Percentiles rank a stretch among this genome's conserved stretches.
These are phyloP conservation scores for Cryptosporidium meleagridis DNA, from an alignment of 169 alveolate species.

Conservation along the genomic window DNA sequence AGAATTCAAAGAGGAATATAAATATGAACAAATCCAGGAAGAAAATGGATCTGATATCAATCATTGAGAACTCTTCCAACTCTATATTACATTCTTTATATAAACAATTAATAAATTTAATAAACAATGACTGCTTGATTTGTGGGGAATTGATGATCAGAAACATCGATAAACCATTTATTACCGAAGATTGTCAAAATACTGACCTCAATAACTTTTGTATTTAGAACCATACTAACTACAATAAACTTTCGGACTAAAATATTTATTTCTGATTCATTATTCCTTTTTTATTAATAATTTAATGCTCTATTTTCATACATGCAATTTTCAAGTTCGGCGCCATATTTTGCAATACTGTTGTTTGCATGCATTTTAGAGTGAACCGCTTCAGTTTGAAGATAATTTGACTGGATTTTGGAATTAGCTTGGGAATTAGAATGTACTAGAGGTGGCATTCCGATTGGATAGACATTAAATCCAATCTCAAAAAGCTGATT, in stretches of 20 bases:
- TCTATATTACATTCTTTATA: not conserved
- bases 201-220: not conserved
- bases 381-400: not conserved
- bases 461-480: conserved; percentile 80
- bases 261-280: no score
- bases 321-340: not conserved
- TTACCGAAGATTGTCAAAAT: conserved; percentile 8
- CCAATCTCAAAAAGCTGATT: conserved; percentile 77
- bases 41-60: not conserved
- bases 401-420: not conserved
- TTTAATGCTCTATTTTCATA: not conserved
- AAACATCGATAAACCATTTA: conserved; percentile 39
- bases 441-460: conserved; percentile 53
- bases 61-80: not conserved
- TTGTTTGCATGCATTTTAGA: not conserved
- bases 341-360: not conserved
- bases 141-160: conserved; percentile 71
- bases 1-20: not conserved
- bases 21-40: not conserved
- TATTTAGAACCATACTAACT: not conserved
- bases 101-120: conserved; percentile 19
- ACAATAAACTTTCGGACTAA: no score
- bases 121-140: conserved; percentile 32
- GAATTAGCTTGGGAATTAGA: not conserved
- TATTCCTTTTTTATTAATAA: not conserved